Evolutionary conservation across 495 filamentous ascomycete species (phyloP).

Genomic region (Tuber magnatum): DNA sequence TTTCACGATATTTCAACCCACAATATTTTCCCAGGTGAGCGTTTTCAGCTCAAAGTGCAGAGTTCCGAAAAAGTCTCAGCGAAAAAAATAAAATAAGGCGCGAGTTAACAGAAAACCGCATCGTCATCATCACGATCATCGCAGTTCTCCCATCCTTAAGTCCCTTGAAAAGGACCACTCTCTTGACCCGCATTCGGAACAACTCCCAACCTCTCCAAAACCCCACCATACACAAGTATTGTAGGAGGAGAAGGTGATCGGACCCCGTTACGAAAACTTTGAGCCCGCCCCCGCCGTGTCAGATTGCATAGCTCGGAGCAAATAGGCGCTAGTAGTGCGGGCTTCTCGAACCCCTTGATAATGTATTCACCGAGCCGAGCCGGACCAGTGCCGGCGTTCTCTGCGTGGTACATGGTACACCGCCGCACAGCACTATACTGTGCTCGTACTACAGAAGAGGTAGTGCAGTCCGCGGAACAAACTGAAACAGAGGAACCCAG

Average conservation of each 20-base stretch:
- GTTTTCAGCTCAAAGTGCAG: neutral
- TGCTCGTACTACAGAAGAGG: too few species aligned
- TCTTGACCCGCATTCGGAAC: neutral
- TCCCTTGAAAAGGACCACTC: too few species aligned
- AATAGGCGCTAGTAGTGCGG: neutral
- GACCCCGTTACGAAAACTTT: neutral
- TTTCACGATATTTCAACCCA: neutral
- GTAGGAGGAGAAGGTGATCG: neutral
- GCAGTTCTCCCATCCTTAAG: too few species aligned
- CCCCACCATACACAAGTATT: neutral
- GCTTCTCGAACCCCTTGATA: neutral
- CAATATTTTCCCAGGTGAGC: neutral
- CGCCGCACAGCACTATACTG: too few species aligned
- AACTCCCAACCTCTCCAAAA: neutral
- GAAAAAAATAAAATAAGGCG: neutral
- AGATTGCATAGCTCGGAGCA: neutral
- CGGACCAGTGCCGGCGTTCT: neutral
- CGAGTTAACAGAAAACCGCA: too few species aligned
- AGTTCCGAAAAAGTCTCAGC: neutral
- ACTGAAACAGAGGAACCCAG: too few species aligned
- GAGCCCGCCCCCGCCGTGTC: neutral
- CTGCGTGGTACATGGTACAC: too few species aligned
- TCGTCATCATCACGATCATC: neutral
- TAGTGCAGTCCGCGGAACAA: too few species aligned
- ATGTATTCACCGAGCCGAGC: neutral